These are phyloP conservation scores for Botrytis aclada DNA, from an alignment of 2,329 filamentous ascomycete species.

Conservation along the genomic window DNA sequence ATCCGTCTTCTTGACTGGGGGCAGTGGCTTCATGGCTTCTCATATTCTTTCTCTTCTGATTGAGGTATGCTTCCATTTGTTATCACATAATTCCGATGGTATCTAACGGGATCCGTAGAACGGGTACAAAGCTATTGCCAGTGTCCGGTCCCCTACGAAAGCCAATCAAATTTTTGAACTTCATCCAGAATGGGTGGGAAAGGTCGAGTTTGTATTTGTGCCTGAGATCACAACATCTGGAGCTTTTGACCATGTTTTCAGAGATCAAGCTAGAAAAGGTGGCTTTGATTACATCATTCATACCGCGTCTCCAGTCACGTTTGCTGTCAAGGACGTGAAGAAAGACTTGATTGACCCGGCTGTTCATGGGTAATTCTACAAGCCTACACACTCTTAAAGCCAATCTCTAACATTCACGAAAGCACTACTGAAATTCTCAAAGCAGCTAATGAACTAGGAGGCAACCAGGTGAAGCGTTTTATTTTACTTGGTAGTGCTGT, in stretches of 20 bases:
- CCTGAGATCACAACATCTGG: conserved; percentile 64
- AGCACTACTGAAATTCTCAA: conserved; percentile 66
- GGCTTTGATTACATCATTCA: conserved; percentile 54
- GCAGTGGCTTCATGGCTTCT: conserved; percentile 50
- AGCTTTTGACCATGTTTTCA: conserved; percentile 58
- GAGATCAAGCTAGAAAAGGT: conserved; percentile 53
- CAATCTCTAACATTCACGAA: conserved; percentile 7
- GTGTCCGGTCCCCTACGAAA: conserved; percentile 45
- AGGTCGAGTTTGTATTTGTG: conserved; percentile 46
- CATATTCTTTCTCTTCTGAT: conserved; percentile 43
- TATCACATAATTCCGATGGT: background rate
- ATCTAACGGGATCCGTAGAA: background rate
- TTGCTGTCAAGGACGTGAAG: conserved; percentile 34
- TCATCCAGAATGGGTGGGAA: conserved; percentile 36
- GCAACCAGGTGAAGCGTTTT: conserved; percentile 36
- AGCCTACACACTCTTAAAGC: background rate
- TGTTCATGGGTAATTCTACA: conserved; percentile 42
- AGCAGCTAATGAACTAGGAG: conserved; percentile 58
- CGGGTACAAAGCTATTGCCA: conserved; percentile 32
- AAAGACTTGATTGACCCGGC: conserved; percentile 49
- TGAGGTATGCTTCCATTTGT: conserved; percentile 10
- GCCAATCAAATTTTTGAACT: conserved; percentile 42
- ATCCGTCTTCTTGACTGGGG: conserved; percentile 34
- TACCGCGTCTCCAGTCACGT: conserved; percentile 57
- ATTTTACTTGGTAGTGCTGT: conserved; percentile 51